phyloP scores from a whole-genome alignment of 2,329 filamentous ascomycete species.

The Cladosporium sp. region DNA sequence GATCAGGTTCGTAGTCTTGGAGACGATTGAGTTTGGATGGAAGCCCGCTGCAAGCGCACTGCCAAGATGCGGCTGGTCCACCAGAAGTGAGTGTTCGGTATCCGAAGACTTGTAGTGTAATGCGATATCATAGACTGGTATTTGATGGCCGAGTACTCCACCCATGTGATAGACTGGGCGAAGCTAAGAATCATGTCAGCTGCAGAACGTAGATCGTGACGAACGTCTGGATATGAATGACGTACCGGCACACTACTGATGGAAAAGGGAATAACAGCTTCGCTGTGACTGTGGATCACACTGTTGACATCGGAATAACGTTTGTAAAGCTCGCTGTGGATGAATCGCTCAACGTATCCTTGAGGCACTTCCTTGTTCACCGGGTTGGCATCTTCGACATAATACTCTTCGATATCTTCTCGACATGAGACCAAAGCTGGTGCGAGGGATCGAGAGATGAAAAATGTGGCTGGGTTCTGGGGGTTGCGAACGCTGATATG shows the following conservation, averaged over 20 bases:
- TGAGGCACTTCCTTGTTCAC: constrained; percentile 29
- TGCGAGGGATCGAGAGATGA: constrained; percentile 46
- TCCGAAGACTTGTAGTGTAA: constrained; percentile 35
- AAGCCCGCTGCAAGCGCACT: constrained; percentile 37
- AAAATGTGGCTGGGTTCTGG: constrained; percentile 43
- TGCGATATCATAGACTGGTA: constrained; percentile 38
- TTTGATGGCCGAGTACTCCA: constrained; percentile 42
- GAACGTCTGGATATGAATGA: constrained; percentile 5
- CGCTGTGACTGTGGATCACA: constrained; percentile 46
- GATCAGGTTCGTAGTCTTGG: constrained; percentile 33
- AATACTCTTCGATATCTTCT: constrained; percentile 48
- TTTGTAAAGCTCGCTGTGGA: constrained; percentile 49
- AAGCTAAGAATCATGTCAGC: constrained; percentile 27
- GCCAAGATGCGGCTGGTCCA: constrained; percentile 37
- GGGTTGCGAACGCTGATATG: constrained; percentile 40
- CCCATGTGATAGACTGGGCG: constrained; percentile 46
- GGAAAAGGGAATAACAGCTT: constrained; percentile 46
- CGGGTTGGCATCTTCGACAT: constrained; percentile 41
- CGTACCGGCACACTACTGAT: constrained; percentile 43
- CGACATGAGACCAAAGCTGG: constrained; percentile 45
- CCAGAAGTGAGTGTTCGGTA: constrained; percentile 35
- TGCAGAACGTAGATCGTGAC: neutral
- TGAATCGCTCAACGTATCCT: constrained; percentile 45
- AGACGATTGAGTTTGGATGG: constrained; percentile 26
- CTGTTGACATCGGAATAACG: constrained; percentile 45